phyloP scores from a whole-genome alignment of 179 eudicot genomes.

The Pouteria campechiana region DNA sequence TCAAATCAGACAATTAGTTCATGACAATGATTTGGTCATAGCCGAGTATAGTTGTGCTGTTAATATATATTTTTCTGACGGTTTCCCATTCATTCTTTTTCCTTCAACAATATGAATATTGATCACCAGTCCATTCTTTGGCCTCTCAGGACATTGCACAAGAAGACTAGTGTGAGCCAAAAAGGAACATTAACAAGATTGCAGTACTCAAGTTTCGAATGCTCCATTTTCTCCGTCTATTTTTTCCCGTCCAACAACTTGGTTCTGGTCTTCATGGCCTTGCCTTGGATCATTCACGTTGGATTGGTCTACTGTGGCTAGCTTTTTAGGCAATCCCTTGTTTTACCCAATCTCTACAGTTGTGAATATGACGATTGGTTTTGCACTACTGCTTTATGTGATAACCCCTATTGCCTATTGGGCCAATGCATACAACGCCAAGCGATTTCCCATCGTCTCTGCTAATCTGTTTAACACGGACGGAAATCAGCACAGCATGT shows the following conservation, averaged over 20 bases:
- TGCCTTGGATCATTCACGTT: constrained; percentile 44
- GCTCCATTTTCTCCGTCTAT: constrained; percentile 84
- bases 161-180: constrained; percentile 52
- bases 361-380: constrained; percentile 47
- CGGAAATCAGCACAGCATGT: constrained; percentile 34
- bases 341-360: constrained; percentile 66
- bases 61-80: not conserved
- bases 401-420: constrained; percentile 38
- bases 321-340: constrained; percentile 48
- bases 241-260: constrained; percentile 59
- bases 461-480: constrained; percentile 17
- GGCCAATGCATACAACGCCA: constrained; percentile 32
- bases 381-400: constrained; percentile 28
- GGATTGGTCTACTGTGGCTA: constrained; percentile 52
- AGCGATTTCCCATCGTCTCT: constrained; percentile 52
- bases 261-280: constrained; percentile 55
- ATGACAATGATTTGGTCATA: too few relatives aligned
- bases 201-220: constrained; percentile 77
- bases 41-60: too few relatives aligned
- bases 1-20: too few relatives aligned
- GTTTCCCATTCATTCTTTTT: not conserved
- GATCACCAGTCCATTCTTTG: not conserved
- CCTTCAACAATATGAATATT: not conserved
- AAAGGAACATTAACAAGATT: constrained; percentile 76
- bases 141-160: constrained; percentile 84